A percentile compares a stretch with the other conserved stretches of the same genome.
Evolutionary conservation across 2,329 filamentous ascomycete species (phyloP).

Genomic region (Apiospora kogelbergensis): DNA sequence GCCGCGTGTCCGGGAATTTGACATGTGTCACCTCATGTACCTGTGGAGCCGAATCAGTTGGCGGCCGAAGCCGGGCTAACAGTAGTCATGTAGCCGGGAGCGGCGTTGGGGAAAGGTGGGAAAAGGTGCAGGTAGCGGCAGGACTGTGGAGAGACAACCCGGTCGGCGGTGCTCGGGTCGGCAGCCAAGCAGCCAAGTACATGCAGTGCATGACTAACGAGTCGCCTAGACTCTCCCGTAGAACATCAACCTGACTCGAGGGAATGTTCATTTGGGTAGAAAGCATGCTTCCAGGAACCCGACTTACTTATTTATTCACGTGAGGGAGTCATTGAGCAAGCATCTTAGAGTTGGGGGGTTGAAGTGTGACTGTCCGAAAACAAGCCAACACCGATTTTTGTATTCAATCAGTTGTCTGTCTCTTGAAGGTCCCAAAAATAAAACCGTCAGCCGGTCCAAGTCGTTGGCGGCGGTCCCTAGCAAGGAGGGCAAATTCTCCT

Average conservation of each 20-base stretch:
- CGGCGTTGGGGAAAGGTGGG: neutral
- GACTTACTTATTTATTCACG: neutral
- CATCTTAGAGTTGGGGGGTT: neutral
- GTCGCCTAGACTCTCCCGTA: neutral
- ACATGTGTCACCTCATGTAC: neutral
- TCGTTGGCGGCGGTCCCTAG: neutral
- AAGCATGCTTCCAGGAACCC: neutral
- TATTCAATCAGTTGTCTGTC: neutral
- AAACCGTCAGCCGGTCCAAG: neutral
- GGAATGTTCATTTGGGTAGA: too few species aligned
- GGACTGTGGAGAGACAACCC: neutral
- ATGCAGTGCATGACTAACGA: neutral
- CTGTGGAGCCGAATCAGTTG: neutral
- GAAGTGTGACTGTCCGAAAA: neutral
- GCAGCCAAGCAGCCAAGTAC: neutral
- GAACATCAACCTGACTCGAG: neutral
- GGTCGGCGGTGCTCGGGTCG: neutral
- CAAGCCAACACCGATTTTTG: neutral
- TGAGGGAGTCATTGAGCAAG: neutral
- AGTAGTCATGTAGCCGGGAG: neutral
- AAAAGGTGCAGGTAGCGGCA: neutral
- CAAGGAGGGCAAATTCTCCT: neutral
- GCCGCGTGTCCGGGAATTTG: neutral
- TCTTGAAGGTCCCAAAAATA: constrained; percentile 2
- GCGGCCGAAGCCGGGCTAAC: neutral